These are phyloP conservation scores for Pulicaria dysenterica DNA, from an alignment of 129 eudicot species.

Conservation along the genomic window DNA sequence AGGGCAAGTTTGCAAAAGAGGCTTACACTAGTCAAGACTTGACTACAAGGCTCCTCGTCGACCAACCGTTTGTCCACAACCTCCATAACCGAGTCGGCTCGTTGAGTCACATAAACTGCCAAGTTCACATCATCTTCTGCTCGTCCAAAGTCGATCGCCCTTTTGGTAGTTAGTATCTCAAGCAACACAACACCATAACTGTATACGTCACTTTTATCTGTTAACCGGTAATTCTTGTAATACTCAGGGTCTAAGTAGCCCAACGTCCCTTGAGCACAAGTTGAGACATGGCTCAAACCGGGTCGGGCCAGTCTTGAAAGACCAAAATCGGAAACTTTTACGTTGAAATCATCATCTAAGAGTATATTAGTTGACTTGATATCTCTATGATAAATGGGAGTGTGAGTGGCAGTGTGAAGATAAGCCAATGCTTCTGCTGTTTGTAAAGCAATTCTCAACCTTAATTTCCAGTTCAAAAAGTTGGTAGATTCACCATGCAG, in stretches of 20 bases:
- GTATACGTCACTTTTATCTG: slow-evolving; percentile 58
- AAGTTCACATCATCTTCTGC: slow-evolving; percentile 55
- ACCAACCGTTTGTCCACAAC: slow-evolving; percentile 47
- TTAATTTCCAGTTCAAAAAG: slow-evolving; percentile 46
- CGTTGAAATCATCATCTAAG: too few relatives aligned
- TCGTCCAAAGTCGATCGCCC: slow-evolving; percentile 53
- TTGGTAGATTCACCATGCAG: slow-evolving; percentile 34
- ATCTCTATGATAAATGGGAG: too few relatives aligned
- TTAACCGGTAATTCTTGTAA: slow-evolving; percentile 50
- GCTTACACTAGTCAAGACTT: slow-evolving; percentile 32
- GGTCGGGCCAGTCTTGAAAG: slow-evolving; percentile 51
- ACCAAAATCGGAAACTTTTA: slow-evolving; percentile 27
- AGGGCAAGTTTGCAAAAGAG: slow-evolving; percentile 52
- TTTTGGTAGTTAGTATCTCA: slow-evolving; percentile 54
- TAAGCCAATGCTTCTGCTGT: not conserved
- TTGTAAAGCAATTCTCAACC: slow-evolving; percentile 47
- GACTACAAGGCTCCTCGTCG: slow-evolving; percentile 33
- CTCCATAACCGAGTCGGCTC: slow-evolving; percentile 44
- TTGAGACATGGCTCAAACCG: slow-evolving; percentile 60
- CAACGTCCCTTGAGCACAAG: slow-evolving; percentile 60
- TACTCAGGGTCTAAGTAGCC: slow-evolving; percentile 65
- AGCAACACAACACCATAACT: slow-evolving; percentile 61
- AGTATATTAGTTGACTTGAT: too few relatives aligned
- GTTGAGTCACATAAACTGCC: slow-evolving; percentile 47
- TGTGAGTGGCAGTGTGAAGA: too few relatives aligned